Base-by-base conservation (phyloP, 1,284 basidiomycete genomes). In the Irpex sp. region DNA sequence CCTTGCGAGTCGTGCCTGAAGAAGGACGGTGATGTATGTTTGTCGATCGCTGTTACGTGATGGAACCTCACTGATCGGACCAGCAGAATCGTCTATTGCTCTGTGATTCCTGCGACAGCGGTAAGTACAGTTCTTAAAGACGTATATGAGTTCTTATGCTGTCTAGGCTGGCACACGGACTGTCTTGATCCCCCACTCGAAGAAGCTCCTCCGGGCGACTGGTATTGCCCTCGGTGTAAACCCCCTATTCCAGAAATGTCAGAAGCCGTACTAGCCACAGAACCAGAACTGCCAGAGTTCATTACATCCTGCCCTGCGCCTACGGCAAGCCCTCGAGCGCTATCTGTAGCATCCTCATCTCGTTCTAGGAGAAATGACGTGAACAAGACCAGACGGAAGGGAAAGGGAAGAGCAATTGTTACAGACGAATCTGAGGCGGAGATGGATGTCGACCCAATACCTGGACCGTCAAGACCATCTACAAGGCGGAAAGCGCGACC, bases 101-200 rank as follows among this genome's bases (percentile, higher is more conserved):
- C 69, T 99, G 97, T 75, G 97, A 98, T 79, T 85, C 82, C 58
- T 99, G 97, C 74, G 97, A 99, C 79, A 83, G 95, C 80, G 95
- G 93, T 84, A 8, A 72, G 51, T 56, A 21, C 39, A 39, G 43
- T 56, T 13, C 62, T 65, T 59, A 61, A 63, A 56, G 63, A 66
- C 58, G 64, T 58, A 65, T 68, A 57, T 21, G 7, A 37, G 17
- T 7, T 9, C 49, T 50, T 17, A 50, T 58, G 58, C 21, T 11
- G 50, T 62, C 51, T 65, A 91, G 90, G 94, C 43, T 98, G 93
- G 93, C 97, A 99, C 75, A 88, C 90, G 78, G 87, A 92, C 69
- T 98, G 96, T 76, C 81, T 98, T 57, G 73, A 81, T 17, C 94
- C 95, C 46, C 87, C 90, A 1, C 78, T 95, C 15, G 79, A 82